A percentile compares a stretch with the other conserved stretches of the same genome.
phyloP scores from a whole-genome alignment of 176 grass and related monocot genomes.

The Miscanthus lutarioriparius region DNA sequence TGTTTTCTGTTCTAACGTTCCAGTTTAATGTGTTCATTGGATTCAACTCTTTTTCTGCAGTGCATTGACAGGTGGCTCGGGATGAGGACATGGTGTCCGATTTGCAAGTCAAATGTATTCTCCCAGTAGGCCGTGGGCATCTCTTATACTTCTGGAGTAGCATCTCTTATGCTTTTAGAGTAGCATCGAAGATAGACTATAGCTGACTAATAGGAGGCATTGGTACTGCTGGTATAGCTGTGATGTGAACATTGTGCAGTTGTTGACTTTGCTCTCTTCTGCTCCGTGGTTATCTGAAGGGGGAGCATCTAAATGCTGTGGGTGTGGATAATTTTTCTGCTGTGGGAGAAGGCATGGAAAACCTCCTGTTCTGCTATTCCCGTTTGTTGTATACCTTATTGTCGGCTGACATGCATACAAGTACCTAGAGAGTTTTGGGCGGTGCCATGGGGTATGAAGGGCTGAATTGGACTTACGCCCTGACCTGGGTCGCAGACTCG shows the following conservation, averaged over 20 bases:
- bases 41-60: constrained; percentile 44
- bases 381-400: background rate
- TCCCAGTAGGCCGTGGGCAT: constrained; percentile 1
- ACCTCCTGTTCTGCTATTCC: background rate
- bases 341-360: background rate
- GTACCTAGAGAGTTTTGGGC: background rate
- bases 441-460: background rate
- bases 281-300: background rate
- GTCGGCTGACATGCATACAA: background rate
- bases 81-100: constrained; percentile 63
- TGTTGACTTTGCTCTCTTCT: background rate
- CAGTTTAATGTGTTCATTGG: constrained; percentile 8
- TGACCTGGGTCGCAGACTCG: background rate
- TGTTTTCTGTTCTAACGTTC: background rate
- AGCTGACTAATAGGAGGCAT: constrained; percentile 1
- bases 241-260: background rate
- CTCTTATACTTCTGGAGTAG: constrained; percentile 6
- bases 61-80: constrained; percentile 89
- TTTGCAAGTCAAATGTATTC: constrained; percentile 71
- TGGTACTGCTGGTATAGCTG: background rate
- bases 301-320: background rate
- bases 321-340: background rate
- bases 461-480: background rate
- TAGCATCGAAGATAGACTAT: constrained; percentile 20
- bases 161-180: background rate